These are phyloP conservation scores for Plasmodium gonderi DNA, from an alignment of 169 alveolate genomes.

Conservation along the genomic window DNA sequence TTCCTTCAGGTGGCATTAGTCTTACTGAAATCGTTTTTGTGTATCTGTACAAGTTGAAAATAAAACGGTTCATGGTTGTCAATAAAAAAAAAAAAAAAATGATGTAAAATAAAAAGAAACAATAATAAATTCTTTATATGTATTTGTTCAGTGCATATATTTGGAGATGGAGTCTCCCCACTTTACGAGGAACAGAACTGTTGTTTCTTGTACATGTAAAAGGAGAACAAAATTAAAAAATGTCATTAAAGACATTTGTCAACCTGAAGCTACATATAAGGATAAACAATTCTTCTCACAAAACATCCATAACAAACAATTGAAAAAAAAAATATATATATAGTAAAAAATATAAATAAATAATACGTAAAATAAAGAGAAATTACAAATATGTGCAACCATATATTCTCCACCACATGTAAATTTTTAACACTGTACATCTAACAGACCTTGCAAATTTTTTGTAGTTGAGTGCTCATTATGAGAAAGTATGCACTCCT, in stretches of 20 bases:
- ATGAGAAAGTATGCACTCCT: too few species aligned
- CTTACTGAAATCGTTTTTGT: background rate
- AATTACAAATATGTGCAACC: background rate
- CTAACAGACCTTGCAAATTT: too few species aligned
- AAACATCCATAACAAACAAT: too few species aligned
- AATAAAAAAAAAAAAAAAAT: background rate
- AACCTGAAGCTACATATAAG: background rate
- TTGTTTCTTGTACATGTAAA: background rate
- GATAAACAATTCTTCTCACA: background rate
- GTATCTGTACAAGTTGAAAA: background rate
- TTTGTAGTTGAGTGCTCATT: too few species aligned
- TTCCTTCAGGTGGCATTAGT: background rate
- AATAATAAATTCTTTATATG: background rate
- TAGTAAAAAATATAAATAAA: background rate
- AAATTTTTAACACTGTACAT: too few species aligned
- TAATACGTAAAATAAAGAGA: too few species aligned
- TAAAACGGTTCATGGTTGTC: background rate
- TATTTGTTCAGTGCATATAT: background rate
- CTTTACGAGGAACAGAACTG: background rate
- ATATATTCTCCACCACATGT: too few species aligned
- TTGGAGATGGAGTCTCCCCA: background rate
- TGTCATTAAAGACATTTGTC: background rate
- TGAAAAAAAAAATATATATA: background rate
- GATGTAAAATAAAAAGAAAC: background rate
- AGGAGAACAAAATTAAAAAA: background rate